A percentile compares a stretch with the other conserved stretches of the same genome.
These are phyloP conservation scores for Daucus carota DNA, from an alignment of 129 eudicot genomes.

Conservation along the genomic window DNA sequence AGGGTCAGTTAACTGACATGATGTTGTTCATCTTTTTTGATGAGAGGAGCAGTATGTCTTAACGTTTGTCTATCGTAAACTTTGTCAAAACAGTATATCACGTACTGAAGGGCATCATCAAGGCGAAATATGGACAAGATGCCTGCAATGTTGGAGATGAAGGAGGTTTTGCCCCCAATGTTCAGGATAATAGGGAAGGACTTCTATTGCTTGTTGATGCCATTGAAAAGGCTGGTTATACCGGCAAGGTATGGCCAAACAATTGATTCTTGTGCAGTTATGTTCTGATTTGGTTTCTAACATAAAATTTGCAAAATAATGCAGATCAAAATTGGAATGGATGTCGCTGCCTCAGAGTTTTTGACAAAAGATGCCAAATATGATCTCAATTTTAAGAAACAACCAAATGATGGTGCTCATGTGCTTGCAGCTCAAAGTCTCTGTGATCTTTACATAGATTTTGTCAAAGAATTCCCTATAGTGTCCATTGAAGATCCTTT, in stretches of 20 bases:
- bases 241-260: slow-evolving; percentile 59
- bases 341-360: slow-evolving; percentile 99
- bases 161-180: slow-evolving; percentile 96
- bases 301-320: not conserved
- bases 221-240: slow-evolving; percentile 93
- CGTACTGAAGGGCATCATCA: slow-evolving; percentile 73
- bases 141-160: slow-evolving; percentile 98
- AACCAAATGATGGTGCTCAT: slow-evolving; percentile 92
- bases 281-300: not conserved
- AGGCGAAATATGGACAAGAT: slow-evolving; percentile 91
- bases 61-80: not conserved
- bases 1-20: not conserved
- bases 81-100: slow-evolving; percentile 51
- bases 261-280: not conserved
- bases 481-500: slow-evolving; percentile 96
- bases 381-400: slow-evolving; percentile 83
- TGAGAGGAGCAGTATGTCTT: not conserved
- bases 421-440: slow-evolving; percentile 66
- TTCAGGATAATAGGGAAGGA: slow-evolving; percentile 88
- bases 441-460: slow-evolving; percentile 65
- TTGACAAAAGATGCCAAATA: slow-evolving; percentile 76
- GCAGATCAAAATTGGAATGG: slow-evolving; percentile 96
- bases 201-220: slow-evolving; percentile 73
- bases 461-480: slow-evolving; percentile 76
- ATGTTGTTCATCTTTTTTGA: not conserved